Evolutionary conservation across 345 rosid species (phyloP).

Genomic region (Brassica juncea): DNA sequence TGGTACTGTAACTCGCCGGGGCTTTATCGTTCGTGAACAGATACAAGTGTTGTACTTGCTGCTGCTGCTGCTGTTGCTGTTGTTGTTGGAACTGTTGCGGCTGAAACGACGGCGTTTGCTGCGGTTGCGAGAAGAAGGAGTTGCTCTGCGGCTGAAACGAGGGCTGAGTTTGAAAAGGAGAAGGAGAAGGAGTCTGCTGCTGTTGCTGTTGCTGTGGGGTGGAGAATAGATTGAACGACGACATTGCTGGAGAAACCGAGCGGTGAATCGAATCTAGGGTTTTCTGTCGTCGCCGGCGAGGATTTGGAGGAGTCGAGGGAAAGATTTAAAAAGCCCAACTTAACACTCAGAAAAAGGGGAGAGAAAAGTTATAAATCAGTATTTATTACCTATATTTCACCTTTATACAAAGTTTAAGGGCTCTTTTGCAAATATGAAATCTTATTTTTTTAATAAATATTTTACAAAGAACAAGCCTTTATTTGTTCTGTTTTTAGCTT

Average conservation of each 20-base stretch:
- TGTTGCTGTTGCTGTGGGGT: slow-evolving; percentile 63
- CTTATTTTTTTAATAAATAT: background rate
- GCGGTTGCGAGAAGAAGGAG: slow-evolving; percentile 50
- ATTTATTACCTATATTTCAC: background rate
- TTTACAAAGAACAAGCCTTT: background rate
- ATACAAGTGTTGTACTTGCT: slow-evolving; percentile 63
- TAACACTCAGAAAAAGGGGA: background rate
- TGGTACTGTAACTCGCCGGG: slow-evolving; percentile 89
- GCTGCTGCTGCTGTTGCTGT: slow-evolving; percentile 38
- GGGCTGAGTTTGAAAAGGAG: slow-evolving; percentile 38
- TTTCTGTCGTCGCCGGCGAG: slow-evolving; percentile 21
- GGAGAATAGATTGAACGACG: slow-evolving; percentile 64
- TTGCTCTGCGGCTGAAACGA: slow-evolving; percentile 48
- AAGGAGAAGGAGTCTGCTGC: slow-evolving; percentile 37
- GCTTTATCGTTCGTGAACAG: slow-evolving; percentile 79
- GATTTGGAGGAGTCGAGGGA: slow-evolving; percentile 7
- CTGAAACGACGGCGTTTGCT: slow-evolving; percentile 39
- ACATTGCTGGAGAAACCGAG: slow-evolving; percentile 44
- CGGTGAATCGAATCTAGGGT: slow-evolving; percentile 37
- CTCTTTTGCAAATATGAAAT: background rate
- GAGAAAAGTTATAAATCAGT: too few species aligned
- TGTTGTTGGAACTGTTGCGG: slow-evolving; percentile 50
- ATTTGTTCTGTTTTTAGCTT: background rate
- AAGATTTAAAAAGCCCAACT: slow-evolving; percentile 22
- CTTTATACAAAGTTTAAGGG: background rate